These are phyloP conservation scores for Teunomyces cretensis DNA, from an alignment of 805 yeast species.

Conservation along the genomic window DNA sequence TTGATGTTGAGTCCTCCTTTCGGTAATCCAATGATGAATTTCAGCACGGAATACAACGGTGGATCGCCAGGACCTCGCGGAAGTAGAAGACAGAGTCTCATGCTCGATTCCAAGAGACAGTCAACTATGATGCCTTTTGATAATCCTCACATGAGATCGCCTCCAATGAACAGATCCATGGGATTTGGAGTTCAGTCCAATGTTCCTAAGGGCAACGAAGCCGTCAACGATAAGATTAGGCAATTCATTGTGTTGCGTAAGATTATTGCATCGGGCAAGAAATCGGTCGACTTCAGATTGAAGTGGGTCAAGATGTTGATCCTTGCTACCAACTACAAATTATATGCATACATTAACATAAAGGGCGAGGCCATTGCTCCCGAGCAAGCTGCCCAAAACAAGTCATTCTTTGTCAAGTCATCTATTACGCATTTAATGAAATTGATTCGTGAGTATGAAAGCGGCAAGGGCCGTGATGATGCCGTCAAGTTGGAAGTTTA, in stretches of 20 bases:
- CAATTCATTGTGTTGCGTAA: slow-evolving; percentile 33
- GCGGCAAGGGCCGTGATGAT: slow-evolving; percentile 15
- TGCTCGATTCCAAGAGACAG: slow-evolving; percentile 13
- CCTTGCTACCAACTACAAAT: slow-evolving; percentile 35
- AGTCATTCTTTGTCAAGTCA: slow-evolving; percentile 37
- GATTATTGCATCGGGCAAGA: slow-evolving; percentile 42
- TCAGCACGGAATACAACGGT: slow-evolving; percentile 10
- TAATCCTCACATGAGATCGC: not conserved
- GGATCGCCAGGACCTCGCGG: slow-evolving; percentile 6
- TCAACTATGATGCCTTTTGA: slow-evolving; percentile 10
- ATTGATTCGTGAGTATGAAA: slow-evolving; percentile 34
- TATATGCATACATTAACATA: slow-evolving; percentile 42
- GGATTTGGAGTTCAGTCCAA: slow-evolving; percentile 8
- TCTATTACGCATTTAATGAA: slow-evolving; percentile 37
- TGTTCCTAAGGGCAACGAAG: slow-evolving; percentile 18
- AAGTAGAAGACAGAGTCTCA: slow-evolving; percentile 18
- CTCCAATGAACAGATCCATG: slow-evolving; percentile 5
- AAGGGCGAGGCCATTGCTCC: slow-evolving; percentile 37
- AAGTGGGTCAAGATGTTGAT: slow-evolving; percentile 45
- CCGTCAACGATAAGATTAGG: slow-evolving; percentile 29
- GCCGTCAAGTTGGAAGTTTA: slow-evolving; percentile 31
- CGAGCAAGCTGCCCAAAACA: slow-evolving; percentile 31
- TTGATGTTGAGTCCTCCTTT: slow-evolving; percentile 9
- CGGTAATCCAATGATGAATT: slow-evolving; percentile 18
- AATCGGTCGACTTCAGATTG: slow-evolving; percentile 39